phyloP scores from a whole-genome alignment of 2,329 filamentous ascomycete genomes.

The Trichoderma endophyticum region DNA sequence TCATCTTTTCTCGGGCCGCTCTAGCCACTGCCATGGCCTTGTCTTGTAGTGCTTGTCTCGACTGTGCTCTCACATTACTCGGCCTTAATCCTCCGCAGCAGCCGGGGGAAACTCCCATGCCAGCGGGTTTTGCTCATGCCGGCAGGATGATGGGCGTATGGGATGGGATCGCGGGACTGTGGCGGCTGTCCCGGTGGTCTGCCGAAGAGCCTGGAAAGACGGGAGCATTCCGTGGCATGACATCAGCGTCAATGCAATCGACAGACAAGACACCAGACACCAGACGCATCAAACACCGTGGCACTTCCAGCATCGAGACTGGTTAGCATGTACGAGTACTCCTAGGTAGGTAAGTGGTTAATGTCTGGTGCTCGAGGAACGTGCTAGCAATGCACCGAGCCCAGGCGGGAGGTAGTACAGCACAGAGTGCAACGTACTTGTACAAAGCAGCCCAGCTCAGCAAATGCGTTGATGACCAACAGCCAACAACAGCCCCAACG shows the following conservation, averaged over 20 bases:
- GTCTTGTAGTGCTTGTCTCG: neutral
- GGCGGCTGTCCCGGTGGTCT: neutral
- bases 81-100: neutral
- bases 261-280: too few relatives aligned
- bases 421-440: neutral
- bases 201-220: neutral
- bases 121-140: neutral
- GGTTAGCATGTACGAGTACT: too few relatives aligned
- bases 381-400: neutral
- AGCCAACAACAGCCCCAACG: constrained; percentile 7
- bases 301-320: neutral
- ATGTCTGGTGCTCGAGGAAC: neutral
- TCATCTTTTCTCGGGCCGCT: constrained; percentile 13
- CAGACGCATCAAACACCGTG: neutral
- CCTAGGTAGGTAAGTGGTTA: neutral
- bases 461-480: constrained; percentile 10
- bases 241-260: neutral
- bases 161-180: neutral
- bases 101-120: neutral
- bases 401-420: neutral
- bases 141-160: neutral
- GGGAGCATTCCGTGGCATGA: neutral
- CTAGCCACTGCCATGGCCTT: neutral
- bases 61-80: neutral
- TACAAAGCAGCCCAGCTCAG: neutral